Conservation (phyloP, 441 rosid species). For the Dalechampia spathulata region DNA sequence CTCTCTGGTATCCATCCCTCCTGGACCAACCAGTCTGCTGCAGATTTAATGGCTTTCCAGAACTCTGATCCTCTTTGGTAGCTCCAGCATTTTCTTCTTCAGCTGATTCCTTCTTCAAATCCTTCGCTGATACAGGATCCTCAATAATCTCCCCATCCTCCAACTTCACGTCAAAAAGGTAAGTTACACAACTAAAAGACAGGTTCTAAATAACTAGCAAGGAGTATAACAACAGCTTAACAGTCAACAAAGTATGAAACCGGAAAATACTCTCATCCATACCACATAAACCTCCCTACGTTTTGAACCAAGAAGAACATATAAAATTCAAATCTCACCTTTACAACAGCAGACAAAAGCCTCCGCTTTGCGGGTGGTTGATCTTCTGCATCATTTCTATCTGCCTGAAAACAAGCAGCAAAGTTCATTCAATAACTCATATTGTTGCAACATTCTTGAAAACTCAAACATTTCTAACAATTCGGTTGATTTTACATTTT, state of each 20-base stretch:
- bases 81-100: constrained; percentile 26
- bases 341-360: constrained; percentile 85
- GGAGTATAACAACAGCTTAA: not conserved
- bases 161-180: constrained; percentile 30
- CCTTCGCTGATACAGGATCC: constrained; percentile 28
- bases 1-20: constrained; percentile 52
- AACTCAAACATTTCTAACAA: not conserved
- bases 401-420: constrained; percentile 42
- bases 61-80: constrained; percentile 24
- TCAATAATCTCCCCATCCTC: constrained; percentile 60
- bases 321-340: constrained; percentile 34
- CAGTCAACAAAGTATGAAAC: not conserved
- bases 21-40: constrained; percentile 44
- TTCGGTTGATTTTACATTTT: too few relatives aligned
- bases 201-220: not conserved
- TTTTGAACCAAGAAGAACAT: too few relatives aligned
- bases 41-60: constrained; percentile 28
- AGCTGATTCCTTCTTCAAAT: constrained; percentile 17
- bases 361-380: constrained; percentile 85
- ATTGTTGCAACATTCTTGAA: too few relatives aligned
- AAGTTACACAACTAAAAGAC: not conserved
- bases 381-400: constrained; percentile 56
- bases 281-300: too few relatives aligned
- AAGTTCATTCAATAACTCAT: not conserved
- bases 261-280: too few relatives aligned